These are phyloP conservation scores for Leishmania amazonensis DNA, from an alignment of 208 protist genomes.

Conservation along the genomic window DNA sequence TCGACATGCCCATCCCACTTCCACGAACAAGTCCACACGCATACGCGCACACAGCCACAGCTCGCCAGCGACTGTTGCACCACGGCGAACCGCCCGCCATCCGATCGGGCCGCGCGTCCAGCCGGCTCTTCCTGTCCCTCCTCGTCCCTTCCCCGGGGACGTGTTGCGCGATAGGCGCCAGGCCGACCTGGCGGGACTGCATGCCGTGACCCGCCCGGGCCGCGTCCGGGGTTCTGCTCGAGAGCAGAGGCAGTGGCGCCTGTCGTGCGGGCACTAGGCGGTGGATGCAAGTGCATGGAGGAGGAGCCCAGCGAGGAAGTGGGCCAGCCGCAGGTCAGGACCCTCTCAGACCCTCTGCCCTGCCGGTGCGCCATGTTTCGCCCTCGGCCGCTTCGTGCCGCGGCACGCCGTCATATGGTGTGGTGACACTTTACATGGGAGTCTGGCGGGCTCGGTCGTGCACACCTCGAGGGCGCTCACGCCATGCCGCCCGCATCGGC, in stretches of 20 bases:
- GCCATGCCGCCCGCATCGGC: not conserved
- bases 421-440: not conserved
- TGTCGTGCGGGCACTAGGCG: too few relatives aligned
- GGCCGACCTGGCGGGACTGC: not conserved
- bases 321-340: not conserved
- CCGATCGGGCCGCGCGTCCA: not conserved
- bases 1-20: not conserved
- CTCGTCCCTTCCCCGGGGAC: not conserved
- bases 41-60: not conserved
- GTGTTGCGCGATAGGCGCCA: not conserved
- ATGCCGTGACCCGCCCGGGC: not conserved
- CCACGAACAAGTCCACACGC: not conserved
- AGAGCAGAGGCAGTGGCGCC: too few relatives aligned
- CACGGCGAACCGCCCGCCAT: not conserved
- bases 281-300: not conserved
- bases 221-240: not conserved
- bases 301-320: not conserved
- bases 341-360: not conserved
- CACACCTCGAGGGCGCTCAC: not conserved
- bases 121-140: not conserved
- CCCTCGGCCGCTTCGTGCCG: not conserved
- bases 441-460: not conserved
- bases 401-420: not conserved
- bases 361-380: not conserved
- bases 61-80: not conserved